Percentiles rank a stretch among this genome's conserved stretches.
Conservation (phyloP, 2,329 filamentous ascomycete species). For the Cryphonectria parasitica region DNA sequence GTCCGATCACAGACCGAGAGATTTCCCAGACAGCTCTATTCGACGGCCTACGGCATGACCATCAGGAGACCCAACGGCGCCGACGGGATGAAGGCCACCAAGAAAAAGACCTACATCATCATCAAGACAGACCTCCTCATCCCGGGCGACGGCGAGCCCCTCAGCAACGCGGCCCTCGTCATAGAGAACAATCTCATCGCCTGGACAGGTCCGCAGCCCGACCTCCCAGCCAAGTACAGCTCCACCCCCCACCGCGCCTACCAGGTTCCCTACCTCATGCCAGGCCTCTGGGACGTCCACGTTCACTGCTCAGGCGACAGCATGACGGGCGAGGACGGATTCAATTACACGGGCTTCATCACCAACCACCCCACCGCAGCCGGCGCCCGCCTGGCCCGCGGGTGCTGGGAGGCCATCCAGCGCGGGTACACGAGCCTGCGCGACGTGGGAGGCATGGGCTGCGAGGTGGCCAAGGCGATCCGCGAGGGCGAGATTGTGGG, state of each 20-base stretch:
- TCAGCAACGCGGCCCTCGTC: slow-evolving; percentile 40
- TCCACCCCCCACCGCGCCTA: slow-evolving; percentile 34
- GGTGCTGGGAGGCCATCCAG: slow-evolving; percentile 45
- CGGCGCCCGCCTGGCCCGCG: slow-evolving; percentile 40
- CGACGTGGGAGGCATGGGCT: slow-evolving; percentile 41
- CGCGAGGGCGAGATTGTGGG: slow-evolving; percentile 40
- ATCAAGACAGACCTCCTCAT: slow-evolving; percentile 42
- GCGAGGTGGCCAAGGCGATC: slow-evolving; percentile 39
- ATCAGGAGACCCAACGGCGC: slow-evolving; percentile 9
- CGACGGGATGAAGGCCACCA: slow-evolving; percentile 21
- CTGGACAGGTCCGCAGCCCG: slow-evolving; percentile 41
- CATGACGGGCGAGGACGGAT: slow-evolving; percentile 23
- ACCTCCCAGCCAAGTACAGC: slow-evolving; percentile 38
- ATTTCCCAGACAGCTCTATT: slow-evolving; percentile 22
- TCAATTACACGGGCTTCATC: slow-evolving; percentile 32
- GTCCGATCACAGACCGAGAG: background rate
- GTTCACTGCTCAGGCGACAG: slow-evolving; percentile 38
- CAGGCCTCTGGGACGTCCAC: slow-evolving; percentile 43
- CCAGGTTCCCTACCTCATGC: slow-evolving; percentile 39
- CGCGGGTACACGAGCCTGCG: slow-evolving; percentile 43
- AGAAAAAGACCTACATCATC: slow-evolving; percentile 40
- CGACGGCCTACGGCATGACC: slow-evolving; percentile 24
- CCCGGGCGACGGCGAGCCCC: slow-evolving; percentile 43
- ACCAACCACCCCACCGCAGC: slow-evolving; percentile 38
- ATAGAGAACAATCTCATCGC: slow-evolving; percentile 43